Percentiles rank a stretch among this genome's conserved stretches.
Evolutionary conservation across 768 basidiomycete species (phyloP).

Genomic region (Boletus rubescentipes): DNA sequence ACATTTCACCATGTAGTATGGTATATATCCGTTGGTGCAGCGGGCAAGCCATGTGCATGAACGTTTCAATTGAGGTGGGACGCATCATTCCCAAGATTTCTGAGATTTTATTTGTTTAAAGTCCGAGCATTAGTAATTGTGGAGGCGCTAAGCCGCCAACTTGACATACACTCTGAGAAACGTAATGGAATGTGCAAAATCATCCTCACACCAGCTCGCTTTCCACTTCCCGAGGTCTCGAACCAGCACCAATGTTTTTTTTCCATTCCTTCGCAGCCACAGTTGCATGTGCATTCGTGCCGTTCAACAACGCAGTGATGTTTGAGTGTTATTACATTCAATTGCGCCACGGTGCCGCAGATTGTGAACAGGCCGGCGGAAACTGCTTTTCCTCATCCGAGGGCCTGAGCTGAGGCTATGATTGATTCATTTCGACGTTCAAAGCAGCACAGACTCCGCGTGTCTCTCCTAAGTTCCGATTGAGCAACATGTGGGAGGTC

Average conservation of each 20-base stretch:
- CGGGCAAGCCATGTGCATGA: too few species aligned
- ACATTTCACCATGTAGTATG: too few species aligned
- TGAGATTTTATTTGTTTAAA: too few species aligned
- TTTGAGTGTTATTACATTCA: neutral
- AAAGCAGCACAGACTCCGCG: constrained; percentile 17
- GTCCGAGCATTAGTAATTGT: too few species aligned
- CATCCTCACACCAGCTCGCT: neutral
- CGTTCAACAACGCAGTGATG: neutral
- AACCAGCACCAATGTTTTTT: neutral
- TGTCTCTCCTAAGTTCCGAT: constrained; percentile 14
- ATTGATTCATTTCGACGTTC: constrained; percentile 15
- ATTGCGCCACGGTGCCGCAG: constrained; percentile 1
- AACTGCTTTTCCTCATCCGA: neutral
- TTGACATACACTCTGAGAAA: too few species aligned
- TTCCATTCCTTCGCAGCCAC: neutral
- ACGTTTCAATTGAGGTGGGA: too few species aligned
- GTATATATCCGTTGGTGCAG: too few species aligned
- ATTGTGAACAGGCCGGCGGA: neutral
- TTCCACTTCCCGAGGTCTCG: neutral
- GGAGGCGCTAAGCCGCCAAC: too few species aligned
- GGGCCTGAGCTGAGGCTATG: constrained; percentile 20
- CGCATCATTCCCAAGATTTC: too few species aligned
- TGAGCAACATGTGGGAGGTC: neutral
- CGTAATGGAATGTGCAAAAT: neutral
- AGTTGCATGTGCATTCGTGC: neutral